Evolutionary conservation across 306 rosid species (phyloP), one percentile per base, ranked within the genome.

Genomic region (Gastrolobium bilobum): DNA sequence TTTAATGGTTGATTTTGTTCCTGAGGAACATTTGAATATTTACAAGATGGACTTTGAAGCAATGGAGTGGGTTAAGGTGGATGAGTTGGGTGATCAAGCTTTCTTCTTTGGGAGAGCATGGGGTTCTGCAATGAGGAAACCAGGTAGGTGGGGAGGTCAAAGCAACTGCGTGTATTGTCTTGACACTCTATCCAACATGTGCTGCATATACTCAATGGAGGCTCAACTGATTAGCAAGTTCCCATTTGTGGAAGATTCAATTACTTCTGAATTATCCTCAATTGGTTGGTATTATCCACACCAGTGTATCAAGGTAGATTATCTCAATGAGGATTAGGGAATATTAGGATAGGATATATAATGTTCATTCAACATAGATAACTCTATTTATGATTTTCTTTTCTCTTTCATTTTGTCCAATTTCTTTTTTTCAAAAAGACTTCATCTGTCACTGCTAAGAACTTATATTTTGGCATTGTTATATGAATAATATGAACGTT

Each of bases 261-360:
- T 13, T 8, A 29, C 10, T 54, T 39, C 47, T 9, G 30, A 42
- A 6, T 6, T 54, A 3, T 9, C 0, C 4, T 13, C 54, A 10
- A 11, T 7, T 9, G 50, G 66, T 39, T 72, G 77, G 66, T 72
- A 72, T 39, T 56, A 20, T 29, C 77, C 65, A 26, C 52, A 72
- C 9, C 53, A 72, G 8, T 20, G 53, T 10, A 3, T 53, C 52
- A 39, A 72, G 7, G 20, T 26, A 1, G 46, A 72, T 15, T 26
- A 54, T 35, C 53, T 15, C n/a, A 4, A 9, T 2, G 38, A 54
- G 0, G 38, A 73, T 1, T 37, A 6, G 13, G 4, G 4, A 35
- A 68, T 31, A 33, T 31, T 6, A 29, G 38, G 14, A 8, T 33
- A 7, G 26, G n/a, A 56, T 29, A 7, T n/a, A n/a, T n/a, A n/a